Conservation (phyloP, 2,329 filamentous ascomycete species). For the Aureobasidium zeae region DNA sequence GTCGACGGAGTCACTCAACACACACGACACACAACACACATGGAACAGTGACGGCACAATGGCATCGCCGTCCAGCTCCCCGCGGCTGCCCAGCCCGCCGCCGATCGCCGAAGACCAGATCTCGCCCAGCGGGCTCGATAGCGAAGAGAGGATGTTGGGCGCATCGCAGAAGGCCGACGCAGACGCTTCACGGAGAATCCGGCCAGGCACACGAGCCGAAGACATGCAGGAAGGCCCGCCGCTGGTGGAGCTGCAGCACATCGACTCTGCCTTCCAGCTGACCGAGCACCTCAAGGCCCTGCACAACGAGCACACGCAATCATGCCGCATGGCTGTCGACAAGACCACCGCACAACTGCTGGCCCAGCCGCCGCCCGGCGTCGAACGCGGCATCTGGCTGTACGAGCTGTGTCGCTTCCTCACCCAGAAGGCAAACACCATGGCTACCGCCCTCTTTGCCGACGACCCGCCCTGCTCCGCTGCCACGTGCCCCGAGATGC, state of each 20-base stretch:
- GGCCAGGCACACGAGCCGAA: constrained; percentile 80
- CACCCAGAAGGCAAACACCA: constrained; percentile 84
- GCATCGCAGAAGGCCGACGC: constrained; percentile 46
- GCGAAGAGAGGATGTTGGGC: constrained; percentile 51
- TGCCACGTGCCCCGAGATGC: constrained; percentile 92
- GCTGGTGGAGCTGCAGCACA: constrained; percentile 76
- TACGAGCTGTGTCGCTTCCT: constrained; percentile 97
- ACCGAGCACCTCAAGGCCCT: constrained; percentile 94
- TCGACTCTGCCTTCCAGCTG: constrained; percentile 93
- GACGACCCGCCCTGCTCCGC: constrained; percentile 83
- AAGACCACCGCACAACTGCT: constrained; percentile 66
- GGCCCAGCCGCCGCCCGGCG: constrained; percentile 67
- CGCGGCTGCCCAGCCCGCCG: constrained; percentile 87
- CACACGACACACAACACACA: too few species aligned
- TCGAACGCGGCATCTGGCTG: constrained; percentile 85
- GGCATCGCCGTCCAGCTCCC: constrained; percentile 60
- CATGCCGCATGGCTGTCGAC: constrained; percentile 68
- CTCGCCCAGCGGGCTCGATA: constrained; percentile 58
- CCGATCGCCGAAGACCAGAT: constrained; percentile 90
- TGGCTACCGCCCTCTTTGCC: constrained; percentile 87
- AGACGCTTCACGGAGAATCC: constrained; percentile 75
- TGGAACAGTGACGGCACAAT: too few species aligned
- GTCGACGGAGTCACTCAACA: too few species aligned
- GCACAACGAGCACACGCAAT: constrained; percentile 48
- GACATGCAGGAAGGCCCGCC: constrained; percentile 92